These are phyloP conservation scores for Magnusiomyces sp. DNA, from an alignment of 1,139 yeast species.

Conservation along the genomic window DNA sequence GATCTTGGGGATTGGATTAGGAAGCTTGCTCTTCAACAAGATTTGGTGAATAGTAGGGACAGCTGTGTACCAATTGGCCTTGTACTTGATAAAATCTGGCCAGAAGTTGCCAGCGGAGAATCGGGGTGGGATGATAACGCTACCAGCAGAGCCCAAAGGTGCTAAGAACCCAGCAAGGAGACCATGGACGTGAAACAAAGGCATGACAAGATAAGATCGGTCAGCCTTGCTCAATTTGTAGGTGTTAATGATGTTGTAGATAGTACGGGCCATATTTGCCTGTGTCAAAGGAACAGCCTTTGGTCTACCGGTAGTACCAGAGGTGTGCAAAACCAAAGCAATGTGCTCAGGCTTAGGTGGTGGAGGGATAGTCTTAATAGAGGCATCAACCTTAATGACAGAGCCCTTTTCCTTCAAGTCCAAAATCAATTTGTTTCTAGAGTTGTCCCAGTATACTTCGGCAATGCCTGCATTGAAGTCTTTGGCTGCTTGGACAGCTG, in stretches of 20 bases:
- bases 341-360: conserved; percentile 39
- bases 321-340: conserved; percentile 58
- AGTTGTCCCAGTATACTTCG: conserved; percentile 41
- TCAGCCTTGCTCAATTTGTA: conserved; percentile 43
- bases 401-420: conserved; percentile 22
- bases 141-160: conserved; percentile 52
- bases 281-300: conserved; percentile 65
- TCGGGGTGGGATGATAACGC: conserved; percentile 47
- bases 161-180: conserved; percentile 53
- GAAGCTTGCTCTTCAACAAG: conserved; percentile 43
- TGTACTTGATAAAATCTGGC: conserved; percentile 41
- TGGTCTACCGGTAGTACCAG: conserved; percentile 67
- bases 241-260: conserved; percentile 47
- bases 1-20: conserved; percentile 43
- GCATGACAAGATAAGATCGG: conserved; percentile 57
- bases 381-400: conserved; percentile 9
- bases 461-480: conserved; percentile 40
- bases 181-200: conserved; percentile 67
- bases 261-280: conserved; percentile 49
- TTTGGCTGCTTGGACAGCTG: conserved; percentile 44
- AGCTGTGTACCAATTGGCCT: conserved; percentile 62
- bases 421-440: conserved; percentile 20
- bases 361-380: conserved; percentile 31
- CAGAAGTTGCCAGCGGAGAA: conserved; percentile 55
- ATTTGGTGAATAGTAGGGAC: conserved; percentile 68